phyloP scores from a whole-genome alignment of 352 stramenopile species.

The Phytophthora hybrid region DNA sequence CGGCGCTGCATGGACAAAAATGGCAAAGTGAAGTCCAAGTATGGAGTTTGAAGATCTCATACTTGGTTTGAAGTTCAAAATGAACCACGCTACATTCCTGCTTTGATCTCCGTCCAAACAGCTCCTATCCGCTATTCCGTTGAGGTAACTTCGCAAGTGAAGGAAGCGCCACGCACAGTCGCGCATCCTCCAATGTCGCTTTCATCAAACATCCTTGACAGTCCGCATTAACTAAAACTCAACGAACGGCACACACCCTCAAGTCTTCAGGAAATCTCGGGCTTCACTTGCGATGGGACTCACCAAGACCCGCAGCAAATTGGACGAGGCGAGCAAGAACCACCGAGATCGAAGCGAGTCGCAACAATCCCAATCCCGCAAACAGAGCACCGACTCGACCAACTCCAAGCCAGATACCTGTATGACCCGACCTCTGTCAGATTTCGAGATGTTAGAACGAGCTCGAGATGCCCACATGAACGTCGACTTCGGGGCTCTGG shows the following conservation, averaged over 20 bases:
- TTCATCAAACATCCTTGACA: background rate
- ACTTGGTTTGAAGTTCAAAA: too few species aligned
- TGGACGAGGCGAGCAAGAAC: slow-evolving; percentile 1
- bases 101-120: slow-evolving; percentile 1
- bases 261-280: background rate
- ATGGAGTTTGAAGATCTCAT: background rate
- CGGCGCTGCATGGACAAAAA: background rate
- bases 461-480: slow-evolving; percentile 31
- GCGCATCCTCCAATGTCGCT: background rate
- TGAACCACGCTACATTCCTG: background rate
- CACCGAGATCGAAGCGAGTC: background rate
- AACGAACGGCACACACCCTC: background rate
- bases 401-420: background rate
- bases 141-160: background rate
- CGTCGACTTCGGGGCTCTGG: slow-evolving; percentile 34
- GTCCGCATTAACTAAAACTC: background rate
- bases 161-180: background rate
- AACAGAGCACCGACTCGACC: background rate
- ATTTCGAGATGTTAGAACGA: slow-evolving; percentile 33
- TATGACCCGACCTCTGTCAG: slow-evolving; percentile 4
- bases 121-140: background rate
- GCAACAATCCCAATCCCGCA: background rate
- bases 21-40: background rate
- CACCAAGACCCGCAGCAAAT: slow-evolving; percentile 7
- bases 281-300: background rate